Percentiles rank a stretch among this genome's conserved stretches.
Conservation (phyloP, 225 moss, liverwort and hornwort species). For the Lunularia cruciata region DNA sequence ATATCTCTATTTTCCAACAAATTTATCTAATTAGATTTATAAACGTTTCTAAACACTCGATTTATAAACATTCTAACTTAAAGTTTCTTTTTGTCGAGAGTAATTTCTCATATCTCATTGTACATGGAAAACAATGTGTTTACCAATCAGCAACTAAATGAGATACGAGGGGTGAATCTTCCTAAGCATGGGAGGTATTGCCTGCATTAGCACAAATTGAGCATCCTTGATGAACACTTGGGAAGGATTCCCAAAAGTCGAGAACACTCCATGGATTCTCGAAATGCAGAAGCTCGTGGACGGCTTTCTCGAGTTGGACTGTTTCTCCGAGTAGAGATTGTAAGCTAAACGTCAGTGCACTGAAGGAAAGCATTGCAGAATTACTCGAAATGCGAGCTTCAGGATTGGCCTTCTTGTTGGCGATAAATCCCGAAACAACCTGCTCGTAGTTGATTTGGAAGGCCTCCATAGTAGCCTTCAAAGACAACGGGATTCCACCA, state of each 20-base stretch:
- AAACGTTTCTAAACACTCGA: too few species aligned
- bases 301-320: slow-evolving; percentile 34
- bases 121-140: too few species aligned
- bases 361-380: slow-evolving; percentile 38
- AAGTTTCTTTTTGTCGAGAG: too few species aligned
- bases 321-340: slow-evolving; percentile 32
- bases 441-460: slow-evolving; percentile 33
- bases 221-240: background rate
- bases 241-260: slow-evolving; percentile 12
- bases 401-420: slow-evolving; percentile 25
- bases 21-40: too few species aligned
- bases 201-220: background rate
- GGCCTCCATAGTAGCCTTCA: slow-evolving; percentile 30
- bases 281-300: slow-evolving; percentile 34
- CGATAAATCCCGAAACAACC: slow-evolving; percentile 32
- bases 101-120: too few species aligned
- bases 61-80: too few species aligned
- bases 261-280: slow-evolving; percentile 38
- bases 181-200: too few species aligned
- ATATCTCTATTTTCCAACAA: too few species aligned
- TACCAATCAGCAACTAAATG: too few species aligned
- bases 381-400: slow-evolving; percentile 27
- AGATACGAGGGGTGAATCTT: too few species aligned
- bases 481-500: slow-evolving; percentile 33
- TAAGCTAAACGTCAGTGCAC: slow-evolving; percentile 39